Evolutionary conservation across 1,139 yeast genomes (phyloP).

Genomic region (Saccharomyces hybrid): DNA sequence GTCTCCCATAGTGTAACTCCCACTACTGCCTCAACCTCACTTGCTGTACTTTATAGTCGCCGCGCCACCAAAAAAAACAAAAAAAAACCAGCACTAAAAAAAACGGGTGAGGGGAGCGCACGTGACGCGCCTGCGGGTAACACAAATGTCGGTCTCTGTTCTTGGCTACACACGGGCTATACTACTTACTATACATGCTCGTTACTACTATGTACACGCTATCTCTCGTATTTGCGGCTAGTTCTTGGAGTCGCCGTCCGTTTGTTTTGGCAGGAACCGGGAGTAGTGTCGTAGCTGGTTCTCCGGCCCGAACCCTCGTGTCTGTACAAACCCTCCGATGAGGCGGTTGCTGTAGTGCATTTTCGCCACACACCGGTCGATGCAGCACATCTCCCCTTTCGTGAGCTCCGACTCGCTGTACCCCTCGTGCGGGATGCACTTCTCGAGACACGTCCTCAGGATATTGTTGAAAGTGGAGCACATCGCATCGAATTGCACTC

Average conservation of each 20-base stretch:
- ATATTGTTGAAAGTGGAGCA: slow-evolving; percentile 56
- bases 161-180: background rate
- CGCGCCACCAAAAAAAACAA: background rate
- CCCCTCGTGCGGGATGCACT: slow-evolving; percentile 61
- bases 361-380: slow-evolving; percentile 72
- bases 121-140: background rate
- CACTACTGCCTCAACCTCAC: background rate
- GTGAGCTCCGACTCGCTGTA: slow-evolving; percentile 75
- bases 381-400: slow-evolving; percentile 69
- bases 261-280: slow-evolving; percentile 6
- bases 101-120: background rate
- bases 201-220: background rate
- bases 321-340: slow-evolving; percentile 47
- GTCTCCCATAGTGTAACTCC: background rate
- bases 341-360: slow-evolving; percentile 56
- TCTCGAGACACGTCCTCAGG: slow-evolving; percentile 49
- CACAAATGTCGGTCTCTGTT: no score
- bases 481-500: slow-evolving; percentile 68
- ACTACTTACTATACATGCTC: background rate
- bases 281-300: slow-evolving; percentile 23
- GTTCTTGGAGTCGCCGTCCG: background rate
- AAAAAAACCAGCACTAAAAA: background rate
- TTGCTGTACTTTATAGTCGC: background rate
- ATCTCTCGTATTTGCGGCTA: background rate
- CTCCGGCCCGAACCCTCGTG: slow-evolving; percentile 25